phyloP scores from a whole-genome alignment of 2,329 filamentous ascomycete species.

The Epicoccum nigrum region DNA sequence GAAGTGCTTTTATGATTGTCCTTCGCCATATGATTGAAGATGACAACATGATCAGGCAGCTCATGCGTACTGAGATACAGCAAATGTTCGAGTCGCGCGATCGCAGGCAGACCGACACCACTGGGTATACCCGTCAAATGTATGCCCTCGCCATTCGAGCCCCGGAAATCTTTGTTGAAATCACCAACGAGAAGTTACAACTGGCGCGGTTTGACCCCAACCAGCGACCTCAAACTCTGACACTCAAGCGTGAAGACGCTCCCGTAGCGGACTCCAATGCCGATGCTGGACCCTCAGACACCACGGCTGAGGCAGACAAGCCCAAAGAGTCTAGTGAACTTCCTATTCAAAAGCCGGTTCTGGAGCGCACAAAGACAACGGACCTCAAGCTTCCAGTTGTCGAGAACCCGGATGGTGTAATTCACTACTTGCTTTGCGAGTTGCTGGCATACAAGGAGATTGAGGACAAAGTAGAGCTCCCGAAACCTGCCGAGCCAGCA shows the following conservation, averaged over 20 bases:
- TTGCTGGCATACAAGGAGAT: constrained; percentile 90
- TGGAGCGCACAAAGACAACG: constrained; percentile 67
- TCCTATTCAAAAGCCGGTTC: constrained; percentile 53
- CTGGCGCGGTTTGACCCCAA: constrained; percentile 67
- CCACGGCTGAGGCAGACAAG: constrained; percentile 43
- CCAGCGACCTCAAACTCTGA: constrained; percentile 59
- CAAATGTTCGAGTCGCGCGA: constrained; percentile 69
- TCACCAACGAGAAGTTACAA: constrained; percentile 83
- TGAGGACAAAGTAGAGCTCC: constrained; percentile 74
- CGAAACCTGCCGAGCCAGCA: constrained; percentile 52
- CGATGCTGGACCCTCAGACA: constrained; percentile 28
- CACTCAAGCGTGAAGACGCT: constrained; percentile 58
- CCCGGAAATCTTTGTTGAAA: constrained; percentile 84
- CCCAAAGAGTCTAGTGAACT: constrained; percentile 42
- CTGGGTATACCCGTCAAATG: constrained; percentile 75
- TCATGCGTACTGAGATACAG: constrained; percentile 89
- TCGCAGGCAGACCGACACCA: constrained; percentile 66
- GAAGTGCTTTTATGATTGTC: constrained; percentile 79
- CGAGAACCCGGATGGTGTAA: constrained; percentile 91
- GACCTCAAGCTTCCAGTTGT: constrained; percentile 84
- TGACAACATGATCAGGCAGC: constrained; percentile 84
- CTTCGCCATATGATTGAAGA: constrained; percentile 94
- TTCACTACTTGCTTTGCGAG: constrained; percentile 93
- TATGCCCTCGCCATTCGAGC: constrained; percentile 80
- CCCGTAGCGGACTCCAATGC: constrained; percentile 19